phyloP scores from a whole-genome alignment of 805 yeast genomes.

The Starmerella roubikii region DNA sequence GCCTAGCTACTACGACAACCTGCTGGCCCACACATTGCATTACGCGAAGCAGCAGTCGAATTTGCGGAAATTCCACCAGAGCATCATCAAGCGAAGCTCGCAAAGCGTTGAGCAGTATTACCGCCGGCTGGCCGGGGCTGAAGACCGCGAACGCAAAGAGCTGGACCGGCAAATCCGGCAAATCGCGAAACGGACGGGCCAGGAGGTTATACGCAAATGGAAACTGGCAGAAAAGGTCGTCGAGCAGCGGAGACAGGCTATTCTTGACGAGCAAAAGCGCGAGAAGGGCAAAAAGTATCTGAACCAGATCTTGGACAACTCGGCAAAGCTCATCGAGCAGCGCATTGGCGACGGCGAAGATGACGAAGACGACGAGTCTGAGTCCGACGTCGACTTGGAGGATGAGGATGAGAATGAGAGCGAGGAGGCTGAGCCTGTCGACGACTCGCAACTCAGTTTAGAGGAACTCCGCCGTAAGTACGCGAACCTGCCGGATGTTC shows the following conservation, averaged over 20 bases:
- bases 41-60: conserved; percentile 60
- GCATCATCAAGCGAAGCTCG: conserved; percentile 60
- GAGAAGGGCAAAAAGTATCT: conserved; percentile 76
- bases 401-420: conserved; percentile 22
- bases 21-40: conserved; percentile 60
- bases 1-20: conserved; percentile 54
- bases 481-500: conserved; percentile 27
- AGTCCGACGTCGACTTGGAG: conserved; percentile 23
- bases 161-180: conserved; percentile 55
- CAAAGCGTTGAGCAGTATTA: conserved; percentile 77
- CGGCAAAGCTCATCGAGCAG: conserved; percentile 79
- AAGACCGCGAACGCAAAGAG: conserved; percentile 65
- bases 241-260: conserved; percentile 56
- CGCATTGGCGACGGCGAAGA: conserved; percentile 40
- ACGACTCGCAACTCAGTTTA: conserved; percentile 34
- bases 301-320: conserved; percentile 76
- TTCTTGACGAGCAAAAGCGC: conserved; percentile 55
- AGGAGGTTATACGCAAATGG: conserved; percentile 86
- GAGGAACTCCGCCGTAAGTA: conserved; percentile 48
- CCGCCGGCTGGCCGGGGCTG: conserved; percentile 74
- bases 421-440: conserved; percentile 21
- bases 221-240: conserved; percentile 64
- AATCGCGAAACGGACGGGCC: conserved; percentile 68
- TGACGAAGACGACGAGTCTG: conserved; percentile 22
- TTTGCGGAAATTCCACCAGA: conserved; percentile 46